Conservation (phyloP, 2,329 filamentous ascomycete species). For the Aspergillus unguis region DNA sequence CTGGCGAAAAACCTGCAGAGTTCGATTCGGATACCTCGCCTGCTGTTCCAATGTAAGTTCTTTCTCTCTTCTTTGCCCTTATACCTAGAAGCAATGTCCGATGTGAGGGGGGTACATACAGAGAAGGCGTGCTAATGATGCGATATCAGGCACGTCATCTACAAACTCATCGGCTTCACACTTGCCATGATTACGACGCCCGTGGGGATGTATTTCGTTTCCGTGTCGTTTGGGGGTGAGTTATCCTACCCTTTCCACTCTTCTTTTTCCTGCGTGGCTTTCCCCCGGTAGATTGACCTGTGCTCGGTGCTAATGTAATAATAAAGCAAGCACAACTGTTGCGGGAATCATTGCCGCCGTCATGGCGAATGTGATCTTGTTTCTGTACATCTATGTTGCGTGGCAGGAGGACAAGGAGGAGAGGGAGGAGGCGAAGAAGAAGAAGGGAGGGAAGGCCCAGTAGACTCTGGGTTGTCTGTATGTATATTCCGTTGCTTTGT, state of each 20-base stretch:
- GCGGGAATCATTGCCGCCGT: slow-evolving; percentile 82
- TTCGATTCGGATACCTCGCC: slow-evolving; percentile 72
- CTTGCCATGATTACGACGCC: slow-evolving; percentile 85
- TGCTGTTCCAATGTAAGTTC: slow-evolving; percentile 72
- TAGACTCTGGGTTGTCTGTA: slow-evolving; percentile 17
- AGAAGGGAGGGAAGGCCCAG: slow-evolving; percentile 51
- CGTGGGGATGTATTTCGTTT: slow-evolving; percentile 83
- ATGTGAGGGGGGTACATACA: no score
- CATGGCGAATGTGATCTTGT: slow-evolving; percentile 84
- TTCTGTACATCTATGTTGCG: slow-evolving; percentile 87
- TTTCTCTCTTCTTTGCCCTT: neutral
- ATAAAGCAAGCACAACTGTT: slow-evolving; percentile 79
- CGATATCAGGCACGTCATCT: slow-evolving; percentile 65
- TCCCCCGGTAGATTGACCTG: neutral
- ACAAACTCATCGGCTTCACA: slow-evolving; percentile 87
- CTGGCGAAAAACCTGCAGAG: slow-evolving; percentile 29
- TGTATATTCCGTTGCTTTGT: neutral
- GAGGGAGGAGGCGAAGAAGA: slow-evolving; percentile 60
- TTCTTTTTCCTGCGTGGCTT: neutral
- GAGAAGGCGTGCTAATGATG: neutral
- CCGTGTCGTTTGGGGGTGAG: slow-evolving; percentile 75
- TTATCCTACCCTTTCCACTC: slow-evolving; percentile 9
- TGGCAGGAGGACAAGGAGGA: slow-evolving; percentile 83
- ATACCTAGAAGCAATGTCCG: neutral
- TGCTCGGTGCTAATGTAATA: neutral